Conservation (phyloP, 495 filamentous ascomycete species). For the Achaetomiella virescens region DNA sequence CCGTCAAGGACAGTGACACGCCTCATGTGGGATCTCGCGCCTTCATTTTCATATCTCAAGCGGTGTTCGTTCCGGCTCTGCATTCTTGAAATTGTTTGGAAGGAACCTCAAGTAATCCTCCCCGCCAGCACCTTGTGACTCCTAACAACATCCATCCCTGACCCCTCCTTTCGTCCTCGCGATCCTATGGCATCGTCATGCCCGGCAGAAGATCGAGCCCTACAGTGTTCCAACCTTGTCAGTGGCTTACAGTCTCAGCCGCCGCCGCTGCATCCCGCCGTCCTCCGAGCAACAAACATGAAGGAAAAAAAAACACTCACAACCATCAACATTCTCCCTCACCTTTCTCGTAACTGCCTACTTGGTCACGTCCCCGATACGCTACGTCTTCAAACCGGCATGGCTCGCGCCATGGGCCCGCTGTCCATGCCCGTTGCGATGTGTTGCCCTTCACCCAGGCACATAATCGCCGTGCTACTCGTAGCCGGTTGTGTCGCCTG, state of each 20-base stretch:
- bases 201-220: background rate
- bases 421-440: slow-evolving; percentile 43
- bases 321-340: slow-evolving; percentile 39
- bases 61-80: too few species aligned
- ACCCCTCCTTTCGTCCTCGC: too few species aligned
- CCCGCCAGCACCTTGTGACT: too few species aligned
- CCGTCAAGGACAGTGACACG: too few species aligned
- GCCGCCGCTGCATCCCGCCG: background rate
- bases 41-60: too few species aligned
- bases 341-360: slow-evolving; percentile 35
- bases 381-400: slow-evolving; percentile 29
- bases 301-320: slow-evolving; percentile 27
- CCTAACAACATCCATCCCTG: too few species aligned
- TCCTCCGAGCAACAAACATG: background rate
- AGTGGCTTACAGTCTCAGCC: too few species aligned
- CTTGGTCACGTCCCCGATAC: slow-evolving; percentile 22
- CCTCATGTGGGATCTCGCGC: too few species aligned
- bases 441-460: slow-evolving; percentile 43
- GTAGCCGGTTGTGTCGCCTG: slow-evolving; percentile 35
- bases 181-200: background rate
- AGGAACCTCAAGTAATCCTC: too few species aligned
- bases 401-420: slow-evolving; percentile 38
- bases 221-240: too few species aligned
- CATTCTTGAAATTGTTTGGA: too few species aligned
- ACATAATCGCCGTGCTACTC: slow-evolving; percentile 39